These are phyloP conservation scores for Lasiodiplodia theobromae DNA, from an alignment of 2,329 filamentous ascomycete genomes.

Conservation along the genomic window DNA sequence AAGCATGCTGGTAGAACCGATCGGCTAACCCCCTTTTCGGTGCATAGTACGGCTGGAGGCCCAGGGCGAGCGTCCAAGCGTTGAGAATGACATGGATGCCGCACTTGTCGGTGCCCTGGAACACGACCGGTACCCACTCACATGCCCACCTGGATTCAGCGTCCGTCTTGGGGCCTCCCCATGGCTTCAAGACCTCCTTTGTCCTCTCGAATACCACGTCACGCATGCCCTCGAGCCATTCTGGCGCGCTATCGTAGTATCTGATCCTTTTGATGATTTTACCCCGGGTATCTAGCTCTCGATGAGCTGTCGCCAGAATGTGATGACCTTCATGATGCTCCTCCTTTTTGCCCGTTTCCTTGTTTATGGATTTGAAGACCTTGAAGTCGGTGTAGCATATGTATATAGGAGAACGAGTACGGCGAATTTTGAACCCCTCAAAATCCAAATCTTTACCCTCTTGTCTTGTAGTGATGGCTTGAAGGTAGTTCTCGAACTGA, in stretches of 20 bases:
- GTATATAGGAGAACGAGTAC: not conserved
- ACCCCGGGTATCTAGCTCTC: not conserved
- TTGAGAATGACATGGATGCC: slow-evolving; percentile 33
- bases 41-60: slow-evolving; percentile 5
- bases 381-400: not conserved
- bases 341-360: too few species aligned
- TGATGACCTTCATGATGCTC: not conserved
- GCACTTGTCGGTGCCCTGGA: slow-evolving; percentile 2
- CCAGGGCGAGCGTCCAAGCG: slow-evolving; percentile 35
- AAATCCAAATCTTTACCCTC: too few species aligned
- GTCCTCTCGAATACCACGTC: not conserved
- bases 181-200: not conserved
- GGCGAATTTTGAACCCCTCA: too few species aligned
- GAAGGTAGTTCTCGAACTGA: too few species aligned
- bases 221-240: rapidly evolving
- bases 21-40: too few species aligned
- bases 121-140: not conserved
- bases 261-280: not conserved
- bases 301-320: not conserved
- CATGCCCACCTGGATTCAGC: not conserved
- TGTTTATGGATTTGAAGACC: too few species aligned
- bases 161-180: too few species aligned
- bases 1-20: too few species aligned
- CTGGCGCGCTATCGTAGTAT: not conserved
- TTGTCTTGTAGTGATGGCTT: too few species aligned